Evolutionary conservation across 2,329 filamentous ascomycete genomes (phyloP).

Genomic region (Curvularia sp.): DNA sequence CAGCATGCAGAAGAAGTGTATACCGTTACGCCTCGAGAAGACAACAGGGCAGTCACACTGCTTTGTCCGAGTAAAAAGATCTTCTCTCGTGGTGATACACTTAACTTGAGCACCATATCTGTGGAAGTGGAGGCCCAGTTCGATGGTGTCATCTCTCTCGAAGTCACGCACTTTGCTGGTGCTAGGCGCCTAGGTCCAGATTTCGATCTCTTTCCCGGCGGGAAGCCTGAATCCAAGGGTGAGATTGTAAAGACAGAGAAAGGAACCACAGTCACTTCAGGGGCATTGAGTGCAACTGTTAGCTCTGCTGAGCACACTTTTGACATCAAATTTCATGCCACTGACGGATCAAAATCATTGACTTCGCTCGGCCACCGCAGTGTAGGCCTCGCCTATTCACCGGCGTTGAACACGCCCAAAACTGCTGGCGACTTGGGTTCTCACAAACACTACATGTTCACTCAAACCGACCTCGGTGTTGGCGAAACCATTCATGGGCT

Average conservation of each 20-base stretch:
- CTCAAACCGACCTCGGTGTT: constrained; percentile 56
- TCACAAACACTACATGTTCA: constrained; percentile 55
- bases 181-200: constrained; percentile 61
- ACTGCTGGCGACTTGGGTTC: constrained; percentile 61
- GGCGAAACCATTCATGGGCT: constrained; percentile 75
- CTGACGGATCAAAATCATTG: constrained; percentile 58
- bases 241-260: constrained; percentile 52
- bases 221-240: constrained; percentile 52
- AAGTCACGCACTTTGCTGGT: constrained; percentile 66
- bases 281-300: constrained; percentile 62
- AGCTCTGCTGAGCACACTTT: constrained; percentile 60
- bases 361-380: constrained; percentile 64
- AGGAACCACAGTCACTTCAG: constrained; percentile 61
- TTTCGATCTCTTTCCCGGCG: constrained; percentile 65
- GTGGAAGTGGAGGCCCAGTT: constrained; percentile 65
- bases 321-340: constrained; percentile 63
- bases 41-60: constrained; percentile 60
- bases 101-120: constrained; percentile 64
- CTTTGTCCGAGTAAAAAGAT: constrained; percentile 67
- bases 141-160: constrained; percentile 67
- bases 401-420: constrained; percentile 61
- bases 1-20: constrained; percentile 73
- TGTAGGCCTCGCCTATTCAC: constrained; percentile 65
- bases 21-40: constrained; percentile 56
- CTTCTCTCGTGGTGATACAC: constrained; percentile 61